Conservation (phyloP, 768 basidiomycete genomes). For the Kwoniella botswanensis region DNA sequence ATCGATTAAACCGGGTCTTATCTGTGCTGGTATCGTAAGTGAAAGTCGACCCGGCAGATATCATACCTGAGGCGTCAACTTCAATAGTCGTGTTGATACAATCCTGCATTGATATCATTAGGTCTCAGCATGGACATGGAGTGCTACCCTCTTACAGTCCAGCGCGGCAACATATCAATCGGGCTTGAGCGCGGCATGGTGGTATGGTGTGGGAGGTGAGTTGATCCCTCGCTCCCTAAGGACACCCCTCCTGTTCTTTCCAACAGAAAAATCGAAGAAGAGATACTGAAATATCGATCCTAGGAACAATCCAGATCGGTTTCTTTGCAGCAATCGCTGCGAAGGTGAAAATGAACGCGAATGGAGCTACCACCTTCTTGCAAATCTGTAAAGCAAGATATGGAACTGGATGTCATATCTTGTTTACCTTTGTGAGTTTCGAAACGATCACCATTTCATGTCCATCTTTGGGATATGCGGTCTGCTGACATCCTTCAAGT, state of each 20-base stretch:
- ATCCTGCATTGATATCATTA: background rate
- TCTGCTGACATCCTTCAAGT: constrained; percentile 52
- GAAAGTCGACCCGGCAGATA: too few relatives aligned
- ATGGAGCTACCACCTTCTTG: constrained; percentile 66
- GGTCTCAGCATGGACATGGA: constrained; percentile 40
- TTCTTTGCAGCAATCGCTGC: constrained; percentile 61
- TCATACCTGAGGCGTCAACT: too few relatives aligned
- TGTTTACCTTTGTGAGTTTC: constrained; percentile 28
- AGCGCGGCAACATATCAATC: constrained; percentile 23
- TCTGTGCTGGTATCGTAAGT: constrained; percentile 29
- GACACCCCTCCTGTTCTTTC: background rate
- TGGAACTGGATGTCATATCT: constrained; percentile 58
- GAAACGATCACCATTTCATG: constrained; percentile 59
- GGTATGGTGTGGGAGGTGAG: constrained; percentile 38
- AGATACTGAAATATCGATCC: too few relatives aligned
- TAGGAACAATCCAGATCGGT: constrained; percentile 63
- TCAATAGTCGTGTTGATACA: too few relatives aligned
- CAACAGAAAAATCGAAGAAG: too few relatives aligned
- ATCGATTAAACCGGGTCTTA: constrained; percentile 36
- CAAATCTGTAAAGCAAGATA: constrained; percentile 62
- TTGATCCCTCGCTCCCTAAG: background rate
- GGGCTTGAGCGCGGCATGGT: constrained; percentile 33
- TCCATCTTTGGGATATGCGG: constrained; percentile 24
- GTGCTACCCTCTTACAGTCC: constrained; percentile 30
- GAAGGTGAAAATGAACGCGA: constrained; percentile 67